A percentile compares a stretch with the other conserved stretches of the same genome.
Conservation (phyloP, 441 rosid genomes). For the Mallotus japonicus region DNA sequence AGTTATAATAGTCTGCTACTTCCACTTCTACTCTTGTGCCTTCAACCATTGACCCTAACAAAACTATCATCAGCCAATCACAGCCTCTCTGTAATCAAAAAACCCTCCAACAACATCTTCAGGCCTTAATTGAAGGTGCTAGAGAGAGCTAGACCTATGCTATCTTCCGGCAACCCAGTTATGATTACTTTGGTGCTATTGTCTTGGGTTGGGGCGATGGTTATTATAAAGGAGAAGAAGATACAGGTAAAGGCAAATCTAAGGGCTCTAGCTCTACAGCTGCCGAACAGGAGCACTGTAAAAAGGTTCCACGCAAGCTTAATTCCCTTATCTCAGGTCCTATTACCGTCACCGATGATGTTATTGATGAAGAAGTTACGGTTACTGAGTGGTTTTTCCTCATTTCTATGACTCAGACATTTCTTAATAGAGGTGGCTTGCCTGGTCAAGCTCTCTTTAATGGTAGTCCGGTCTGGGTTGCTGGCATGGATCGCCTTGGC, state of each 20-base stretch:
- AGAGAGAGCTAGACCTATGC: conserved; percentile 88
- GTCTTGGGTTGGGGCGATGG: conserved; percentile 94
- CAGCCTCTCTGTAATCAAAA: conserved; percentile 58
- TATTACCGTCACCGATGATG: conserved; percentile 65
- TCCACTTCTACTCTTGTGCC: conserved; percentile 28
- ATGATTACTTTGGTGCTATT: conserved; percentile 48
- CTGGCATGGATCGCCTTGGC: conserved; percentile 68
- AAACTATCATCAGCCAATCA: conserved; percentile 17
- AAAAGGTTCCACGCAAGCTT: conserved; percentile 76
- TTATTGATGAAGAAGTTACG: conserved; percentile 83
- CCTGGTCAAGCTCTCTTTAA: conserved; percentile 67
- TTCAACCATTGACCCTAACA: conserved; percentile 20
- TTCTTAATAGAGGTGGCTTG: conserved; percentile 62
- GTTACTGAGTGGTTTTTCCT: conserved; percentile 96
- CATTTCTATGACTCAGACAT: conserved; percentile 89
- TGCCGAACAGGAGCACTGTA: conserved; percentile 79
- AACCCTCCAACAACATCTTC: conserved; percentile 89
- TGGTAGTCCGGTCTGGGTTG: conserved; percentile 67
- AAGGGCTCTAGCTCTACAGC: conserved; percentile 32
- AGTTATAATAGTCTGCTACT: conserved; percentile 49
- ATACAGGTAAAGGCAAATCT: conserved; percentile 48
- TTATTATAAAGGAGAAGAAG: conserved; percentile 82
- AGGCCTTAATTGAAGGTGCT: conserved; percentile 70
- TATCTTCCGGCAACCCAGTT: conserved; percentile 89
- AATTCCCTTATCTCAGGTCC: conserved; percentile 76